Conservation (phyloP, 2,329 filamentous ascomycete genomes). For the Penicillium sp. region DNA sequence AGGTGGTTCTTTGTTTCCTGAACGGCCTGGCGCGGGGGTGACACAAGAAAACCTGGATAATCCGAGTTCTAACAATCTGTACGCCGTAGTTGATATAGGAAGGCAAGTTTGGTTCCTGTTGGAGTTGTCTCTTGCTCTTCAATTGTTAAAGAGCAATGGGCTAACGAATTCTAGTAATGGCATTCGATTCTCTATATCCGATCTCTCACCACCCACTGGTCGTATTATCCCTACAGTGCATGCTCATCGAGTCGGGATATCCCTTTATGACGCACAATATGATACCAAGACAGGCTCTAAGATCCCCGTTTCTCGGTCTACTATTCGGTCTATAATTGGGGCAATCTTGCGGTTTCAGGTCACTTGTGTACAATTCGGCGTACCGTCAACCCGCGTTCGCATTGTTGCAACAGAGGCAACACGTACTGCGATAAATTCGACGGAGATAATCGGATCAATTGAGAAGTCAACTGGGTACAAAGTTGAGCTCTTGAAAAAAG, state of each 20-base stretch:
- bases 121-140: no score
- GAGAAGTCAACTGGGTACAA: constrained; percentile 59
- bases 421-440: constrained; percentile 70
- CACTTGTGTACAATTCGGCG: constrained; percentile 66
- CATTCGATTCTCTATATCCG: constrained; percentile 86
- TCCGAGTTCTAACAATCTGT: constrained; percentile 18
- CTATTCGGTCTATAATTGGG: constrained; percentile 61
- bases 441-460: constrained; percentile 64
- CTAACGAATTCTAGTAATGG: constrained; percentile 61
- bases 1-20: constrained; percentile 2
- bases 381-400: constrained; percentile 60
- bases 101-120: constrained; percentile 24
- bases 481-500: constrained; percentile 71
- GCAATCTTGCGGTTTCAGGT: constrained; percentile 66
- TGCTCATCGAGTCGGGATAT: constrained; percentile 73
- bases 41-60: background rate
- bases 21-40: background rate
- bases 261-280: constrained; percentile 76
- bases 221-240: constrained; percentile 74
- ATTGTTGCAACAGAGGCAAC: constrained; percentile 88
- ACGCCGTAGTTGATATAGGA: constrained; percentile 39
- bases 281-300: constrained; percentile 35
- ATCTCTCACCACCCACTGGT: constrained; percentile 64
- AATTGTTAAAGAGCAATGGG: background rate
- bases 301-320: constrained; percentile 53